Percentiles rank a stretch among this genome's conserved stretches.
Evolutionary conservation across 495 filamentous ascomycete species (phyloP).

Genomic region (Talaromyces ruber): DNA sequence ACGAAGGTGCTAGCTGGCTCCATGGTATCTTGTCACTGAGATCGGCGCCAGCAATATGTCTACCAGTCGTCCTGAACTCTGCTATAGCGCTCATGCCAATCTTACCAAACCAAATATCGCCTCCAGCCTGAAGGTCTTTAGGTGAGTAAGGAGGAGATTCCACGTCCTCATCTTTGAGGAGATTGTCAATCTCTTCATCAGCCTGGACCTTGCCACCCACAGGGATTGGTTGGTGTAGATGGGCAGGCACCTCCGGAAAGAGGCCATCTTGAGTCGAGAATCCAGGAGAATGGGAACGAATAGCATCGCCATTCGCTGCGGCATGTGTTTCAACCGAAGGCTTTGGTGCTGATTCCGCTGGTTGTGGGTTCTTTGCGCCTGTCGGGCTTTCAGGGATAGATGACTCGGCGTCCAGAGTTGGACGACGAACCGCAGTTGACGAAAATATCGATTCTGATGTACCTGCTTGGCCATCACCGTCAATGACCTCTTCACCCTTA

Average conservation of each 20-base stretch:
- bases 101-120: constrained; percentile 68
- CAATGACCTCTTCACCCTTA: constrained; percentile 89
- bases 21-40: constrained; percentile 48
- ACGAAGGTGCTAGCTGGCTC: constrained; percentile 61
- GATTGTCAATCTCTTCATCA: constrained; percentile 84
- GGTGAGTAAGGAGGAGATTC: constrained; percentile 86
- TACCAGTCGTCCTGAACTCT: constrained; percentile 66
- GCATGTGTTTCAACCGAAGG: neutral
- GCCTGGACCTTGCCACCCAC: constrained; percentile 39
- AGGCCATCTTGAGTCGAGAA: constrained; percentile 21
- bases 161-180: constrained; percentile 73
- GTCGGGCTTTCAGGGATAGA: constrained; percentile 25
- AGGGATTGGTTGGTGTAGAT: constrained; percentile 34
- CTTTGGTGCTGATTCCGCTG: constrained; percentile 26
- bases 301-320: constrained; percentile 4
- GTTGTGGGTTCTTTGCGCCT: constrained; percentile 20
- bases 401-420: constrained; percentile 28
- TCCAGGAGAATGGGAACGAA: constrained; percentile 6
- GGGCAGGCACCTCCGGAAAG: constrained; percentile 34
- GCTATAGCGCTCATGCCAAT: constrained; percentile 70
- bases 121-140: constrained; percentile 58
- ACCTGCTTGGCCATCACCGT: constrained; percentile 46
- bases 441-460: constrained; percentile 44
- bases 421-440: constrained; percentile 29
- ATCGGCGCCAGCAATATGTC: constrained; percentile 75